These are phyloP conservation scores for Letharia columbiana DNA, from an alignment of 495 filamentous ascomycete genomes.

Conservation along the genomic window DNA sequence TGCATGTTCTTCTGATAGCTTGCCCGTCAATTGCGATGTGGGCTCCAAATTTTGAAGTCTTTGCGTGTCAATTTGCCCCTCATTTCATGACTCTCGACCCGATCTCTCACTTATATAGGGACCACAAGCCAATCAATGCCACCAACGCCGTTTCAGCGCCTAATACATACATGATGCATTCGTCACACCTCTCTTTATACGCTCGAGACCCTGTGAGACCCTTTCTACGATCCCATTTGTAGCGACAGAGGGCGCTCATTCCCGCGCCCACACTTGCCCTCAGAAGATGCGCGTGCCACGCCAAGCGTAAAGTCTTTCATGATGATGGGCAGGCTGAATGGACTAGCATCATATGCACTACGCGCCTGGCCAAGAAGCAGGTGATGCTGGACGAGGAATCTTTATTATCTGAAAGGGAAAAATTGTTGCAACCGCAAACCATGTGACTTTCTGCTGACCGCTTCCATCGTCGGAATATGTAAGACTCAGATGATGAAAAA, in stretches of 20 bases:
- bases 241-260: neutral
- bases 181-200: too few relatives aligned
- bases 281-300: neutral
- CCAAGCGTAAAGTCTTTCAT: neutral
- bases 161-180: too few relatives aligned
- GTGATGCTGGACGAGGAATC: neutral
- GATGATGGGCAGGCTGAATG: neutral
- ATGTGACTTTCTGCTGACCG: neutral
- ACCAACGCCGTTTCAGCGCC: neutral
- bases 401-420: too few relatives aligned
- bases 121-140: neutral
- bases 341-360: neutral
- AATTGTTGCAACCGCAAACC: neutral
- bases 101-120: neutral
- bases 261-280: neutral
- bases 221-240: neutral
- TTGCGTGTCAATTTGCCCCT: too few relatives aligned
- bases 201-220: too few relatives aligned
- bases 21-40: too few relatives aligned
- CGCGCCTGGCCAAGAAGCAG: neutral
- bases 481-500: too few relatives aligned
- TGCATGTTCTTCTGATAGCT: too few relatives aligned
- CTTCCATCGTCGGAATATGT: neutral
- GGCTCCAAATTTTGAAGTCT: too few relatives aligned
- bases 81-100: too few relatives aligned